Conservation (phyloP, 257 asterid genomes). For the Rehmannia glutinosa region DNA sequence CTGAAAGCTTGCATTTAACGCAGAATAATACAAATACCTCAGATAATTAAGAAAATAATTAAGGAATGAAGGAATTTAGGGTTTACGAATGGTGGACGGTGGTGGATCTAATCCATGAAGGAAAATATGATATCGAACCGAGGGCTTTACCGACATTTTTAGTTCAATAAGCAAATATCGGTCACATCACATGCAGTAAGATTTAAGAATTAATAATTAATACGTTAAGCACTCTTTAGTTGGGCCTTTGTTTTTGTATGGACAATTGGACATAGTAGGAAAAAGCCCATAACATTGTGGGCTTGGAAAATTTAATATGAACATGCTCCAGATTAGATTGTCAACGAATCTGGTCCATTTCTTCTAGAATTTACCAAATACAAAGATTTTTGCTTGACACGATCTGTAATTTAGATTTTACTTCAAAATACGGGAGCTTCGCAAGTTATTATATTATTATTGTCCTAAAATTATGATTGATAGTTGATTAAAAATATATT, state of each 20-base stretch:
- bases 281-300: not conserved
- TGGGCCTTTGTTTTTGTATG: not conserved
- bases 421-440: too few relatives aligned
- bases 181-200: too few relatives aligned
- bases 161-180: not conserved
- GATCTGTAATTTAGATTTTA: too few relatives aligned
- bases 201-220: not conserved
- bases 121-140: constrained; percentile 12
- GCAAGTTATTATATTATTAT: too few relatives aligned
- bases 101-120: constrained; percentile 28
- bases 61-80: constrained; percentile 18
- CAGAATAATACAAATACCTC: not conserved
- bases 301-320: not conserved
- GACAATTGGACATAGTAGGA: not conserved
- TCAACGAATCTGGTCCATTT: too few relatives aligned
- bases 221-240: not conserved
- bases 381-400: too few relatives aligned
- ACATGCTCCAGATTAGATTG: too few relatives aligned
- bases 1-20: constrained; percentile 15
- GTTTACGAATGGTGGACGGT: constrained; percentile 16
- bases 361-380: too few relatives aligned
- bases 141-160: constrained; percentile 27
- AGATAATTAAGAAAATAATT: not conserved
- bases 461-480: too few relatives aligned
- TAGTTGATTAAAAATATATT: too few relatives aligned